These are phyloP conservation scores for Thelonectria olida DNA, from an alignment of 2,329 filamentous ascomycete species.

Conservation along the genomic window DNA sequence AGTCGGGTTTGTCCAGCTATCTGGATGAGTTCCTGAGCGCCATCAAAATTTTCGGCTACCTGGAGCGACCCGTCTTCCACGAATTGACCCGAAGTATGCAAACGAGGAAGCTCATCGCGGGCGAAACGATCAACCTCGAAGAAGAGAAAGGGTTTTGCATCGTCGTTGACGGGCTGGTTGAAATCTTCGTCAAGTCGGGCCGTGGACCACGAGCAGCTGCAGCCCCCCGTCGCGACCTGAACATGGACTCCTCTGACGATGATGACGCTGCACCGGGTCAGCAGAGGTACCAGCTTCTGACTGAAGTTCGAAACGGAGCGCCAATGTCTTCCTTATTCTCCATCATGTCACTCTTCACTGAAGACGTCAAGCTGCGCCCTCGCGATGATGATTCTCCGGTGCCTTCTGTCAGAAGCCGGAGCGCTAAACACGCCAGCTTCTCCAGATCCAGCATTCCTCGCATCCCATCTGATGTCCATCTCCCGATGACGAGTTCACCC, in stretches of 20 bases:
- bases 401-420: constrained; percentile 37
- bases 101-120: constrained; percentile 93
- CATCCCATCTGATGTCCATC: constrained; percentile 30
- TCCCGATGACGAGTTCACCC: constrained; percentile 53
- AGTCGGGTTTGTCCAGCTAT: constrained; percentile 93
- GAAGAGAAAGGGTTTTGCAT: constrained; percentile 98
- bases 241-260: constrained; percentile 63
- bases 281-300: constrained; percentile 92
- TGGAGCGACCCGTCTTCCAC: constrained; percentile 96
- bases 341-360: constrained; percentile 95
- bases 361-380: constrained; percentile 84
- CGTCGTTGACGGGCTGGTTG: constrained; percentile 93
- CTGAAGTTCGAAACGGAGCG: constrained; percentile 96
- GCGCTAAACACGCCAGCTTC: constrained; percentile 41
- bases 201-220: constrained; percentile 55
- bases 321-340: constrained; percentile 99
- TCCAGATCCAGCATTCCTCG: constrained; percentile 28
- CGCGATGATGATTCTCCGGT: constrained; percentile 65
- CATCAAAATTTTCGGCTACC: constrained; percentile 98
- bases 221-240: constrained; percentile 34
- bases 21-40: constrained; percentile 97
- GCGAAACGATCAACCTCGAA: constrained; percentile 92
- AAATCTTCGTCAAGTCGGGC: constrained; percentile 97
- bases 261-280: constrained; percentile 74
- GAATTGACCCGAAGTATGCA: constrained; percentile 98